Evolutionary conservation across 2,329 filamentous ascomycete species (phyloP), one percentile per base, ranked within the genome.

Genomic region (Phyllosticta paracitricarpa): DNA sequence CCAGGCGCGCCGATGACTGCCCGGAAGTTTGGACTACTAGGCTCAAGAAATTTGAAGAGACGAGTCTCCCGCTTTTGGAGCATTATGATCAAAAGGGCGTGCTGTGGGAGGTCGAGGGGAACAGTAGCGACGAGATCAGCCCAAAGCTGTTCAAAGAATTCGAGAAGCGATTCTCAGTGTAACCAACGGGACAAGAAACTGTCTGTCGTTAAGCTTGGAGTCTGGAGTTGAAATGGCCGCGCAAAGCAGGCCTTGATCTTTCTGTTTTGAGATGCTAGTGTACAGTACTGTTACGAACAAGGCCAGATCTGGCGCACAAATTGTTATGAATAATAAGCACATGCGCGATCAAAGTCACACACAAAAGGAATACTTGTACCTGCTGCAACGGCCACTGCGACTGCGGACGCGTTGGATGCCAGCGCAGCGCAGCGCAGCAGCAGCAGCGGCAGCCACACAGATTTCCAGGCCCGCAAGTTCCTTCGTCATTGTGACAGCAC

Each of bases 101-200:
- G 12, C 77, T 99, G 48, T 91, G 89, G 84, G 89, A 90, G 64
- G 91, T 97, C 3, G 81, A 90, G 67, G 94, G 94, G 24, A 84
- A 92, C 75, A 93, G 86, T 73, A 96, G 91, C 70, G 90, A 99
- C 71, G 94, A 97, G 77, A 99, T 99, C 68, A 92, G 83, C 59
- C 94, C 94, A n/a, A 86, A 91, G 78, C 79, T 99, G 28, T 89
- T 91, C 70, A 76, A 79, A 8, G 91, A 96, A 75, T 89, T 99
- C 73, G 86, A 89, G 76, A 84, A 79, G 70, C 82, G 88, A 61
- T 97, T 97, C 76, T 80, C 69, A 58, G 65, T 59, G 51, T 57
- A 65, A 55, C 65, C 59, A 22, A 40, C 9, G 6, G 33, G 33
- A 6, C 4, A 40, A 6, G 33, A 22, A 48, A n/a, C 40, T 19